Evolutionary conservation across 768 basidiomycete genomes (phyloP), one percentile per base, ranked within the genome.

Genomic region (Phlebiopsis flavidoalba): DNA sequence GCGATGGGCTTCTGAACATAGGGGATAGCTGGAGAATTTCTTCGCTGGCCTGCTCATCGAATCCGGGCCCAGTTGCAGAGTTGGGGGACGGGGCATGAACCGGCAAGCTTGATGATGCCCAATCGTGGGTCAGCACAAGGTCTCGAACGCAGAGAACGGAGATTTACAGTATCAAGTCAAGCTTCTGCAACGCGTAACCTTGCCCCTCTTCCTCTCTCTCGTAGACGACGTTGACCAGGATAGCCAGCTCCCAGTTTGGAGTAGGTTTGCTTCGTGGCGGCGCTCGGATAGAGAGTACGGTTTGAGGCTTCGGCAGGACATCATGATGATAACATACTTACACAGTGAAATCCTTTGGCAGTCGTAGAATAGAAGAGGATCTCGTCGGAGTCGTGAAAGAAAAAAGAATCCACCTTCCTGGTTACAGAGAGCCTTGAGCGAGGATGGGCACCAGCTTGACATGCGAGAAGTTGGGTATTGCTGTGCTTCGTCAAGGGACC

Each of bases 371-470:
- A 70, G 60, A 68, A 68, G 3, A 62, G 57, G 35, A 67, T 35
- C 43, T 68, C 67, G 21, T 68, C 62, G 53, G n/a, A 73, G 57
- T n/a, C 17, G 59, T 64, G 64, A 71, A 67, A 48, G 58, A 62
- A 70, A 68, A 31, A 61, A 69, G 4, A 72, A 47, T 45, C 72
- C 60, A 11, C 66, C 69, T 60, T 73, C 72, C n/a, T 63, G 63
- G 17, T 66, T 58, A 61, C 72, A 73, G 14, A 72, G 53, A 8
- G 69, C 64, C 33, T 63, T 53, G 55, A 73, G 19, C 64, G 63
- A 10, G 70, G 71, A n/a, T n/a, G n/a, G 10, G 71, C 62, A 21
- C 71, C 72, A 26, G 66, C 31, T 60, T 59, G 26, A 70, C 52
- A 40, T 66, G 69, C 66, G 69, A 71, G 53, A n/a, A n/a, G n/a